A percentile compares a stretch with the other conserved stretches of the same genome.
Evolutionary conservation across 208 protist species (phyloP).

Genomic region (Crithidia acanthocephali): DNA sequence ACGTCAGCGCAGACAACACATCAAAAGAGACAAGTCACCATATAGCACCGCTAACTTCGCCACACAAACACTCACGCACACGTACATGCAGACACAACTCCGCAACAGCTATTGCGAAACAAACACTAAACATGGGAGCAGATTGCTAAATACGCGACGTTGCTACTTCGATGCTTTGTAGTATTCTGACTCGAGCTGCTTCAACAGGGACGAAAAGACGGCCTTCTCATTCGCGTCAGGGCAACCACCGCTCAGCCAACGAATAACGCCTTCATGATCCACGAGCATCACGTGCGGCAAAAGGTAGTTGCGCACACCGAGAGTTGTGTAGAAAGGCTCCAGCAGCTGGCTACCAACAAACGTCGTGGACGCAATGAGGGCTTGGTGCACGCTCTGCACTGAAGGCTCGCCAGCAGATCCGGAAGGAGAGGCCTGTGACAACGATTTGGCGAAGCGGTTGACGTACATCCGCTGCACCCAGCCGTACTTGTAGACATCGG

Average conservation of each 20-base stretch:
- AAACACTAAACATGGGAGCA: background rate
- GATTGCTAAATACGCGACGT: background rate
- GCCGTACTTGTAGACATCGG: conserved; percentile 80
- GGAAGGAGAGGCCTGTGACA: conserved; percentile 21
- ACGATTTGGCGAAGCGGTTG: conserved; percentile 65
- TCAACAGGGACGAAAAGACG: conserved; percentile 66
- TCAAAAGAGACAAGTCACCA: background rate
- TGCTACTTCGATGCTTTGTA: conserved; percentile 40
- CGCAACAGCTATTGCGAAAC: too few species aligned
- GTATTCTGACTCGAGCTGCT: conserved; percentile 82
- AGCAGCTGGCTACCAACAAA: conserved; percentile 81
- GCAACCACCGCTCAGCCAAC: conserved; percentile 82
- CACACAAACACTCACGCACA: too few species aligned
- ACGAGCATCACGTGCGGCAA: conserved; percentile 82
- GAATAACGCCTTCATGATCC: conserved; percentile 79
- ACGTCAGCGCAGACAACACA: background rate
- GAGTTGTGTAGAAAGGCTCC: conserved; percentile 66
- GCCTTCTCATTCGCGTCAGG: conserved; percentile 76
- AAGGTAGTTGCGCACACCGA: conserved; percentile 87
- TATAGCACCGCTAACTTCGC: too few species aligned
- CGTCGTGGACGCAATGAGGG: conserved; percentile 64
- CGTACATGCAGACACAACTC: too few species aligned
- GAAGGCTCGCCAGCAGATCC: conserved; percentile 7
- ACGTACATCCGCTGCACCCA: conserved; percentile 86
- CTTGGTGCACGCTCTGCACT: conserved; percentile 19